phyloP scores from a whole-genome alignment of 805 yeast species.

The Sungouiella thailandica region DNA sequence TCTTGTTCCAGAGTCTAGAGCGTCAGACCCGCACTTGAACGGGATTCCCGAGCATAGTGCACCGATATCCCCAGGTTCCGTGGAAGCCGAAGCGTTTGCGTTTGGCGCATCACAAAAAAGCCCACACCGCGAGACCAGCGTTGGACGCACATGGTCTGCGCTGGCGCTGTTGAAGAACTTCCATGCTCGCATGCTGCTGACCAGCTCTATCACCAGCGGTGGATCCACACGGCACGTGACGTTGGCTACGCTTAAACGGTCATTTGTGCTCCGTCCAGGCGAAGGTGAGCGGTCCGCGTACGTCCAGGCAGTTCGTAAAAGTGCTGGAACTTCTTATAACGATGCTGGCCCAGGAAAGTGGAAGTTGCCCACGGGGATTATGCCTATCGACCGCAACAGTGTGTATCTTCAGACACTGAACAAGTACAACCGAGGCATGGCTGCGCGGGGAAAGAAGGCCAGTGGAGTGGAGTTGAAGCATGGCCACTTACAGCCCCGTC shows the following conservation, averaged over 20 bases:
- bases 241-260: constrained; percentile 32
- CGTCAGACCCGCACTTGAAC: too few species aligned
- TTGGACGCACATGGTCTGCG: constrained; percentile 1
- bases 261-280: constrained; percentile 36
- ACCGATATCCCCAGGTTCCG: too few species aligned
- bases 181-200: constrained; percentile 19
- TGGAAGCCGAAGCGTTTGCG: too few species aligned
- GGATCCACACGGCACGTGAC: constrained; percentile 32
- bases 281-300: constrained; percentile 51
- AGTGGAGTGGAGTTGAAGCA: constrained; percentile 54
- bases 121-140: too few species aligned
- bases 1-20: too few species aligned
- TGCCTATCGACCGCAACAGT: constrained; percentile 38
- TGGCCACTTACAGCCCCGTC: constrained; percentile 57
- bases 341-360: constrained; percentile 42
- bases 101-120: too few species aligned
- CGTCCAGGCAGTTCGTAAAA: constrained; percentile 39
- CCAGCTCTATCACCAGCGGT: constrained; percentile 32
- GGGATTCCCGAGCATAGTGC: too few species aligned
- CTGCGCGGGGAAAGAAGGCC: constrained; percentile 22
- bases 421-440: constrained; percentile 10
- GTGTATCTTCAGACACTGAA: constrained; percentile 16
- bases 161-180: constrained; percentile 18
- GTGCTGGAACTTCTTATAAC: constrained; percentile 46
- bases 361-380: constrained; percentile 52